Evolutionary conservation across 2,329 filamentous ascomycete genomes (phyloP).

Genomic region (Canariomyces notabilis): DNA sequence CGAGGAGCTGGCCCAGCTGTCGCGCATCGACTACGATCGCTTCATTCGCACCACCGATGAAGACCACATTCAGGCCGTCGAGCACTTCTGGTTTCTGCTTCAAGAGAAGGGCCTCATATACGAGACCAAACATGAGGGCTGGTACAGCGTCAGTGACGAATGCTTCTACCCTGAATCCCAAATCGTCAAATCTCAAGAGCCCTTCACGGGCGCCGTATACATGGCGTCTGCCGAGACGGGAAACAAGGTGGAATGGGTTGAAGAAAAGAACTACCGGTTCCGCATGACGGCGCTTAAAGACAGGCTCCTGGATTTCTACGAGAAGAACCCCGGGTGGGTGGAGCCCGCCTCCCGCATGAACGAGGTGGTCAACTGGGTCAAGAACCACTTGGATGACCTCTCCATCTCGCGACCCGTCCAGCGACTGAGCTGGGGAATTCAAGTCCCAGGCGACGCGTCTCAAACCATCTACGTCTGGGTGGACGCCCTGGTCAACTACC

Average conservation of each 20-base stretch:
- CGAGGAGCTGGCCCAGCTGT: constrained; percentile 63
- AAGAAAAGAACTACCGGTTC: constrained; percentile 94
- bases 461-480: constrained; percentile 99
- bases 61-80: constrained; percentile 76
- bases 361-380: constrained; percentile 74
- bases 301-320: constrained; percentile 73
- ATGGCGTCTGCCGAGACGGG: constrained; percentile 83
- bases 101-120: constrained; percentile 75
- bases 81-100: constrained; percentile 83
- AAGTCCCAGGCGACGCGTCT: constrained; percentile 72
- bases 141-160: constrained; percentile 96
- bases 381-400: constrained; percentile 74
- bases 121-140: constrained; percentile 79
- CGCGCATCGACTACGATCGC: constrained; percentile 70
- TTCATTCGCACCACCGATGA: constrained; percentile 90
- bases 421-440: constrained; percentile 81
- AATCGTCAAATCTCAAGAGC: constrained; percentile 69
- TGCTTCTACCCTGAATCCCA: constrained; percentile 82
- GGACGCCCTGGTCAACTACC: constrained; percentile 90
- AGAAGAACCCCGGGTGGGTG: constrained; percentile 71
- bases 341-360: constrained; percentile 66
- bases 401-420: constrained; percentile 79
- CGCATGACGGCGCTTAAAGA: constrained; percentile 77
- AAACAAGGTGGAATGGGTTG: constrained; percentile 90
- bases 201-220: constrained; percentile 74